These are phyloP conservation scores for Paramecium tetraurelia DNA, from an alignment of 73 alveolate genomes.

Conservation along the genomic window DNA sequence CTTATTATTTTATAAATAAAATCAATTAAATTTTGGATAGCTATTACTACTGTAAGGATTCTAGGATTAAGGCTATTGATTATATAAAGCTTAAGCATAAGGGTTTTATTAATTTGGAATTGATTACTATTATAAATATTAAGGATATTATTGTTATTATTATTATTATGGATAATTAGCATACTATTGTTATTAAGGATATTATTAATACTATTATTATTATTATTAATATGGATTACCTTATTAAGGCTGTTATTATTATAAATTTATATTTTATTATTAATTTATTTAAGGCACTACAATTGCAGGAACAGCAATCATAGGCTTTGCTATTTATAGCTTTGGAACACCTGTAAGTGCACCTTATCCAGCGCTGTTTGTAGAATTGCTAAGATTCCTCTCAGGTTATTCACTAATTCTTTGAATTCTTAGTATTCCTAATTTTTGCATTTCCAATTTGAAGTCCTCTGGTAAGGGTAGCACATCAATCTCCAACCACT, in stretches of 20 bases:
- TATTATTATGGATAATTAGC: neutral
- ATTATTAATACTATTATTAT: neutral
- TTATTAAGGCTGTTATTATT: neutral
- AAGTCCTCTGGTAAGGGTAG: constrained; percentile 27
- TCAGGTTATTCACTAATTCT: neutral
- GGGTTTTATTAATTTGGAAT: neutral
- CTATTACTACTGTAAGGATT: neutral
- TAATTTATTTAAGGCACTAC: neutral
- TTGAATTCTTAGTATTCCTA: constrained; percentile 1
- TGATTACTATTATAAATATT: neutral
- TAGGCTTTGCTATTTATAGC: neutral
- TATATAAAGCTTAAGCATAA: neutral
- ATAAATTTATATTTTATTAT: neutral
- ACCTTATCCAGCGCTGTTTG: neutral
- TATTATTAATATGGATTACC: neutral
- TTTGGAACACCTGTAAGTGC: neutral
- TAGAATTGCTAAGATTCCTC: neutral
- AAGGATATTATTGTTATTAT: neutral
- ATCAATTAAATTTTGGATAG: neutral
- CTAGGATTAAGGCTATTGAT: neutral
- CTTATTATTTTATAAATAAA: neutral
- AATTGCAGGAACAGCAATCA: neutral
- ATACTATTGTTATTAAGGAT: neutral
- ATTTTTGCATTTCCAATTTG: constrained; percentile 4
- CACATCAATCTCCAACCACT: constrained; percentile 29